These are phyloP conservation scores for Leccinum longicurvipes DNA, from an alignment of 768 basidiomycete genomes.

Conservation along the genomic window DNA sequence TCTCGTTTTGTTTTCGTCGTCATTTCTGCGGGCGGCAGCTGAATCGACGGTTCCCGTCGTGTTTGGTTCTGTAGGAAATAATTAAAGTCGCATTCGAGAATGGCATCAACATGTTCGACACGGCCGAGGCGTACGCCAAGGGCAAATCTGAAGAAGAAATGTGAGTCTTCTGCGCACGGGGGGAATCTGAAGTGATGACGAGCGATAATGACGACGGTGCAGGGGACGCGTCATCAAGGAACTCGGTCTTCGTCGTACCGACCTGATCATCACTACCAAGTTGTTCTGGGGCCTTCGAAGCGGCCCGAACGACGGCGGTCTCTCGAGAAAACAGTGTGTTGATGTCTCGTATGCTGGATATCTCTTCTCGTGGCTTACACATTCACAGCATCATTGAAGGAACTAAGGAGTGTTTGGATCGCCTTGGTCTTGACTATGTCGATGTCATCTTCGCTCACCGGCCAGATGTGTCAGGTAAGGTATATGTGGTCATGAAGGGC, in stretches of 20 bases:
- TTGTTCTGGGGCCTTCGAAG: constrained; percentile 51
- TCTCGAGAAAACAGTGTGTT: constrained; percentile 18
- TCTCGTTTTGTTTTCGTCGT: background rate
- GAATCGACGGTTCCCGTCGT: background rate
- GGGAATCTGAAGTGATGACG: background rate
- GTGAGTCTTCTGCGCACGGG: constrained; percentile 20
- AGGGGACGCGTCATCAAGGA: constrained; percentile 55
- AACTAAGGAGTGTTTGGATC: constrained; percentile 44
- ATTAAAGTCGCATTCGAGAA: constrained; percentile 52
- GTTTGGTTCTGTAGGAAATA: constrained; percentile 41
- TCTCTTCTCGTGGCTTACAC: background rate
- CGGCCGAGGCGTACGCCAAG: constrained; percentile 42
- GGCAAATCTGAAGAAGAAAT: constrained; percentile 55
- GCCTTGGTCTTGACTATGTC: constrained; percentile 52
- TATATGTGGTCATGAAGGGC: background rate
- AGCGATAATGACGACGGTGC: background rate
- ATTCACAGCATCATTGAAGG: constrained; percentile 52
- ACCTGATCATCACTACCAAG: constrained; percentile 55
- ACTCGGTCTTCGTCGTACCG: constrained; percentile 45
- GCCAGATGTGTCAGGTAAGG: constrained; percentile 36
- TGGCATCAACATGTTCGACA: constrained; percentile 51
- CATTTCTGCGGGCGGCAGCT: background rate
- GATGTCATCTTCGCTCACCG: constrained; percentile 50
- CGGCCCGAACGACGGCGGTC: constrained; percentile 41
- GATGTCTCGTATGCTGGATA: background rate